phyloP scores from a whole-genome alignment of 805 yeast genomes.

The Novakomyces olei region DNA sequence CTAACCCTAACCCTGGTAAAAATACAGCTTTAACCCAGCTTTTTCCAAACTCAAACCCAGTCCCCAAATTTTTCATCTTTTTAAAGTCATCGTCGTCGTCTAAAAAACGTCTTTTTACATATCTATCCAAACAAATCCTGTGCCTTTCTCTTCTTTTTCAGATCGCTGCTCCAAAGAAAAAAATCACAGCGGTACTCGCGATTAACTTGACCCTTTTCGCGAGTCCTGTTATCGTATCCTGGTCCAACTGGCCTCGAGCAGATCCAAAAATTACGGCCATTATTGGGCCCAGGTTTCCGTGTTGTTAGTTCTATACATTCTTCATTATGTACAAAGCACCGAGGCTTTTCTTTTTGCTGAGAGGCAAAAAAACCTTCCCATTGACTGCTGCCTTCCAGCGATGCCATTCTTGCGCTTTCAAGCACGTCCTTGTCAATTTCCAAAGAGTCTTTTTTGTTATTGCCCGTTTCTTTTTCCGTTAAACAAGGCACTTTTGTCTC shows the following conservation, averaged over 20 bases:
- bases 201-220: constrained; percentile 5
- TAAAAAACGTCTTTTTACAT: too few species aligned
- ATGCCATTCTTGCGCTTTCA: neutral
- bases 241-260: constrained; percentile 14
- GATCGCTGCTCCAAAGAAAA: constrained; percentile 15
- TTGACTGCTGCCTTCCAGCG: constrained; percentile 1
- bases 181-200: constrained; percentile 14
- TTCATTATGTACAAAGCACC: constrained; percentile 15
- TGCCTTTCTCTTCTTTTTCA: neutral
- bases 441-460: constrained; percentile 1
- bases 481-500: too few species aligned
- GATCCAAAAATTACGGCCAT: constrained; percentile 20
- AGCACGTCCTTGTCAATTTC: neutral
- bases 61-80: too few species aligned
- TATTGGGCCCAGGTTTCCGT: constrained; percentile 16
- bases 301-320: constrained; percentile 15
- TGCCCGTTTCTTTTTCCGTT: neutral
- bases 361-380: constrained; percentile 2
- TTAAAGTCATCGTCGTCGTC: too few species aligned
- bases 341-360: constrained; percentile 12
- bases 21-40: too few species aligned
- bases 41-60: too few species aligned
- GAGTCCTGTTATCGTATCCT: constrained; percentile 6
- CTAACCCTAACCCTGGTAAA: too few species aligned
- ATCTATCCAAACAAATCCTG: too few species aligned